Base-by-base conservation (phyloP, 2,329 filamentous ascomycete species). In the Aspergillus tubingensis region DNA sequence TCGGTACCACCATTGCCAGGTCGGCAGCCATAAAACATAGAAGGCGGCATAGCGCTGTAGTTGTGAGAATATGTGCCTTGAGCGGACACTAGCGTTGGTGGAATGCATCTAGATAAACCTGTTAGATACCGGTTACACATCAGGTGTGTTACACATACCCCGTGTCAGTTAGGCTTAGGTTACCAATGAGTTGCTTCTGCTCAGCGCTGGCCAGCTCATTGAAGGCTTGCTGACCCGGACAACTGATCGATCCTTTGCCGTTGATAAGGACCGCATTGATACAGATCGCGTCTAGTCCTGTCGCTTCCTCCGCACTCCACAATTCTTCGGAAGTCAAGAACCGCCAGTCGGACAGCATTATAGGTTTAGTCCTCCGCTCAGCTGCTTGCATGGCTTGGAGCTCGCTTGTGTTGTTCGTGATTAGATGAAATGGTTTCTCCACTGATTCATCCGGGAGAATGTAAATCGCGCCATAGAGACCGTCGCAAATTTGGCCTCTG, bases 191-290 rank as follows among this genome's bases (percentile, higher is more conserved):
- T 1, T 15, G 19, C 47, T 36, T 63, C 32, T 65, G 62, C 4
- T 30, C 51, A 25, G 17, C 38, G 8, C 70, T 72, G 0, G 74
- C 73, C 57, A 70, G 76, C 5, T 76, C 63, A 23, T 75, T 70
- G 6, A 85, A 73, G 27, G 81, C 73, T 3, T 76, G 74, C n/a
- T 72, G 70, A 0, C 77, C 67, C 36, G 82, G 73, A 66, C 86
- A 88, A 36, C 79, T 69, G 0, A 85, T 80, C 0, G 78, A 77
- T 4, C 85, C 85, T 67, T 85, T 84, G 36, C 86, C 86, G 57
- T 88, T 88, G 54, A 88, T 74, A 2, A 88, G 72, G 10, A 88
- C 74, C 0, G 84, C 81, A 65, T 88, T 85, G 65, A 83, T 83
- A 73, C 86, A 88, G 0, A 80, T 74, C n/a, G 83, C 76, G 4